These are phyloP conservation scores for Aspergillus hancockii DNA, from an alignment of 495 filamentous ascomycete genomes.

Conservation along the genomic window DNA sequence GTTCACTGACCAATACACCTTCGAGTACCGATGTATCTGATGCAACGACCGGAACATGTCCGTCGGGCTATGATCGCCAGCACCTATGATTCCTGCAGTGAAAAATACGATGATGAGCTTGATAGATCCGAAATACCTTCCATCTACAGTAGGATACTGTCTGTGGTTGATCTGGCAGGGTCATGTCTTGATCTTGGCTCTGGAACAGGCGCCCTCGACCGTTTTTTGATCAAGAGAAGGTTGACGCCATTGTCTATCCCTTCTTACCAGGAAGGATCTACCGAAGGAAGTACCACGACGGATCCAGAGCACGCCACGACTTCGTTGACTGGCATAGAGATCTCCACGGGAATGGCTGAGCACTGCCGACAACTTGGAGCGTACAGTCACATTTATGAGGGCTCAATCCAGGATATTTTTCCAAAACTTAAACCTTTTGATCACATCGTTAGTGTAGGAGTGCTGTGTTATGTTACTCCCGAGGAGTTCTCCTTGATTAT, in stretches of 20 bases:
- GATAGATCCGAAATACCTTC: not conserved
- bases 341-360: not conserved
- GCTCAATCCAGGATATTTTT: not conserved
- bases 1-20: not conserved
- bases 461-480: not conserved
- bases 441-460: not conserved
- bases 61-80: too few relatives aligned
- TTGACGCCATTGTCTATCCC: not conserved
- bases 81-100: too few relatives aligned
- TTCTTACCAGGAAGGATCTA: not conserved
- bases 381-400: not conserved
- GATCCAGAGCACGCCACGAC: too few relatives aligned
- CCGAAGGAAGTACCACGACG: too few relatives aligned
- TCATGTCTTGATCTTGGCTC: not conserved
- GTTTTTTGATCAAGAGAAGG: not conserved
- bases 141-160: not conserved
- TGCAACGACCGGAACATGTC: too few relatives aligned
- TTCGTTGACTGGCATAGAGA: too few relatives aligned
- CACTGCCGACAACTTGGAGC: not conserved
- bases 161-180: not conserved
- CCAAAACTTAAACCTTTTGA: not conserved
- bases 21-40: not conserved
- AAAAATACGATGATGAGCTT: not conserved
- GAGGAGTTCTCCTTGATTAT: not conserved
- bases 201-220: not conserved